Evolutionary conservation across 2,329 filamentous ascomycete species (phyloP), one percentile per base, ranked within the genome.

Genomic region (Paecilomyces dactylethromorphus): DNA sequence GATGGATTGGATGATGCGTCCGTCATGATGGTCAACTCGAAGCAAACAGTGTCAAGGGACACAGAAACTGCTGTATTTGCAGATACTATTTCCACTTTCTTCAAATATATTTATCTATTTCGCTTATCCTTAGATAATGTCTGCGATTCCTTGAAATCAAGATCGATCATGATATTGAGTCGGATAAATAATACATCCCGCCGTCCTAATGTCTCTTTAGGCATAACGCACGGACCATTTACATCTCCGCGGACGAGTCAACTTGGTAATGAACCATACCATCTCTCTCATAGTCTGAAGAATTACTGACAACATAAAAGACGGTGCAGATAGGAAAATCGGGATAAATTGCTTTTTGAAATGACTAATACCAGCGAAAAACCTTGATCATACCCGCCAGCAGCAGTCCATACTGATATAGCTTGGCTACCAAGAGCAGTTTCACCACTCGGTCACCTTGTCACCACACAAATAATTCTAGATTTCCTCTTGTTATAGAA

Each of bases 21-120:
- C 63, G 66, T 66, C 67, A 65, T 59, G 31, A 24, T 35, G 13
- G n/a, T 18, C 39, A 45, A 54, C 54, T 52, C 10, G n/a, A 29
- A 51, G 39, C 33, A 55, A 56, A 53, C 35, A 50, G 39, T 13
- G 11, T 18, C 6, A 21, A 31, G n/a, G 18, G 6, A 21, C 15
- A 32, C 18, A 54, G 22, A 33, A 33, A 33, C 29, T 55, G 15
- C 35, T 55, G 53, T 33, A n/a, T 39, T 39, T n/a, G 13, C 13
- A n/a, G n/a, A n/a, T 15, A 39, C 13, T 5, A 7, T 39, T 3
- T 12, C 32, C 12, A n/a, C 35, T 39, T 6, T 39, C 35, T 18
- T 39, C 2, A 3, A 5, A 45, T 18, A 21, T 18, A 45, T 18
- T 15, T 45, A 18, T 15, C 18, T 8, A 12, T 15, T n/a, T 21